phyloP scores from a whole-genome alignment of 208 protist genomes.

The Trichomonas tenax region DNA sequence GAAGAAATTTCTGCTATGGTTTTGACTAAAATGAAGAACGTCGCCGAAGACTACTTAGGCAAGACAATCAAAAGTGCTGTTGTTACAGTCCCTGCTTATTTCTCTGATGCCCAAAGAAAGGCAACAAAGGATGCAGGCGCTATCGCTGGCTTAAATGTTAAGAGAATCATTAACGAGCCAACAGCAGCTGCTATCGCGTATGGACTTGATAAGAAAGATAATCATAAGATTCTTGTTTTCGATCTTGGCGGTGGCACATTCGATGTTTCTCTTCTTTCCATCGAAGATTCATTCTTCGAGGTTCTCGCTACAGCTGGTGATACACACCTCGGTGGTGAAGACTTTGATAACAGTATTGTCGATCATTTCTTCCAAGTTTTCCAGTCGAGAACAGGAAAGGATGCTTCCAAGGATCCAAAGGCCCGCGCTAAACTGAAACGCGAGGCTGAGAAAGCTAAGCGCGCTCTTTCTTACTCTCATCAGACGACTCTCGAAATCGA shows the following conservation, averaged over 20 bases:
- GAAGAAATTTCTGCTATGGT: conserved; percentile 77
- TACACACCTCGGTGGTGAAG: conserved; percentile 96
- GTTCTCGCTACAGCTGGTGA: conserved; percentile 95
- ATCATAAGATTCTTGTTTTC: conserved; percentile 37
- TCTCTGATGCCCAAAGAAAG: conserved; percentile 78
- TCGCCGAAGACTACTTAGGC: conserved; percentile 76
- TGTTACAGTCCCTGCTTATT: conserved; percentile 92
- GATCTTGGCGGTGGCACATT: too few species aligned
- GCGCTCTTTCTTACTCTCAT: conserved; percentile 42
- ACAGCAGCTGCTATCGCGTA: conserved; percentile 97
- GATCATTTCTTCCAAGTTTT: conserved; percentile 86
- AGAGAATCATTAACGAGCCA: conserved; percentile 99
- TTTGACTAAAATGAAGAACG: conserved; percentile 74
- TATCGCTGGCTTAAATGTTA: conserved; percentile 74
- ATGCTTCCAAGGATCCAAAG: conserved; percentile 49
- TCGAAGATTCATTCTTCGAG: conserved; percentile 64
- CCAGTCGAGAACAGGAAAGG: conserved; percentile 62
- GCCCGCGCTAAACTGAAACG: conserved; percentile 54
- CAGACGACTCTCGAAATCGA: conserved; percentile 78
- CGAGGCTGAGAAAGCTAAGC: conserved; percentile 73
- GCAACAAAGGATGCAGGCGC: conserved; percentile 71
- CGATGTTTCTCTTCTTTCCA: conserved; percentile 90
- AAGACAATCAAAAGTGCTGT: conserved; percentile 70
- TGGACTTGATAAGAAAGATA: conserved; percentile 65
- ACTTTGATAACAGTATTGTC: conserved; percentile 80